Percentiles rank a stretch among this genome's conserved stretches.
phyloP scores from a whole-genome alignment of 1,139 yeast species.

The Sugiyamaella castrensis region DNA sequence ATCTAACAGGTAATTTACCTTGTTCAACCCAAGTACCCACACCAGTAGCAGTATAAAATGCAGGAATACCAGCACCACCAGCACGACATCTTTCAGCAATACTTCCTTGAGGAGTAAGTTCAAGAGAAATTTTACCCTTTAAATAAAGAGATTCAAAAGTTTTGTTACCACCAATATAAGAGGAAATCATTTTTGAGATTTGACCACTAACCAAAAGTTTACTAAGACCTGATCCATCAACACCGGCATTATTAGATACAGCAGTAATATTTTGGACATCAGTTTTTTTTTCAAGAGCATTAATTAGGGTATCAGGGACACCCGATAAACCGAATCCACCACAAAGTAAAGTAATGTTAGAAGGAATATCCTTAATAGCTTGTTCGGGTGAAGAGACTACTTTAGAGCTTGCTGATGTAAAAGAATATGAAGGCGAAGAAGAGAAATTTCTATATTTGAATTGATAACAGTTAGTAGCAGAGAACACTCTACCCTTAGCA shows the following conservation, averaged over 20 bases:
- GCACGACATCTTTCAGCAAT: conserved; percentile 51
- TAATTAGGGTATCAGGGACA: conserved; percentile 47
- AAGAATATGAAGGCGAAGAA: neutral
- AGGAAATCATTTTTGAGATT: conserved; percentile 46
- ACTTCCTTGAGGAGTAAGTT: conserved; percentile 51
- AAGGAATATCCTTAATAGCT: conserved; percentile 27
- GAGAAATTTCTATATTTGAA: conserved; percentile 2
- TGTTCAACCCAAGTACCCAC: conserved; percentile 52
- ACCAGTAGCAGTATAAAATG: conserved; percentile 50
- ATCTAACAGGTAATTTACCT: conserved; percentile 48
- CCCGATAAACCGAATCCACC: conserved; percentile 54
- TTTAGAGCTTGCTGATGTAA: conserved; percentile 5
- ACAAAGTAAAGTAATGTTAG: conserved; percentile 42
- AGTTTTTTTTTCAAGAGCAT: conserved; percentile 39
- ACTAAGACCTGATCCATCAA: conserved; percentile 47
- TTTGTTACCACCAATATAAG: conserved; percentile 49
- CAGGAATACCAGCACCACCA: conserved; percentile 52
- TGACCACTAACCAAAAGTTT: conserved; percentile 45
- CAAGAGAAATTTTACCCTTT: conserved; percentile 46
- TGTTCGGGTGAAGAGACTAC: conserved; percentile 19
- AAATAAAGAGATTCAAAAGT: conserved; percentile 45
- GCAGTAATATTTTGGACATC: conserved; percentile 43
- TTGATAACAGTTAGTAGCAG: neutral
- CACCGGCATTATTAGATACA: conserved; percentile 52
- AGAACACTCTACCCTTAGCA: neutral